Evolutionary conservation across 2,329 filamentous ascomycete genomes (phyloP).

Genomic region (Cordyceps tenuipes): DNA sequence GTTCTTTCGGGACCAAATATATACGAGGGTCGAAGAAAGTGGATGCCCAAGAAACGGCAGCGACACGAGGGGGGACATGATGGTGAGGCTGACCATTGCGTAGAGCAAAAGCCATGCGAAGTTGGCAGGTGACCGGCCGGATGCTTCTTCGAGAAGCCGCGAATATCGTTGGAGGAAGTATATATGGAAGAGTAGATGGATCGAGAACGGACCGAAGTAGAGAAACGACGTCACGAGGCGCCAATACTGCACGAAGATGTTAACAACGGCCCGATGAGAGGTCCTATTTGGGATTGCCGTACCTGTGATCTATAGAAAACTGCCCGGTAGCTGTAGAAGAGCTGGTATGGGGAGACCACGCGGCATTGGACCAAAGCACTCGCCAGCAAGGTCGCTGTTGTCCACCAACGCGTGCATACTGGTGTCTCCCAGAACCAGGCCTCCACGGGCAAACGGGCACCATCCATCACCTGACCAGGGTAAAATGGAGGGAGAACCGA

Average conservation of each 20-base stretch:
- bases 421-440: conserved; percentile 99
- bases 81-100: conserved; percentile 68
- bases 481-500: background rate
- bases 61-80: conserved; percentile 76
- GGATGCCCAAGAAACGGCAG: conserved; percentile 94
- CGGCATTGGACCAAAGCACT: conserved; percentile 89
- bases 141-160: conserved; percentile 86
- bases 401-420: conserved; percentile 93
- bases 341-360: conserved; percentile 84
- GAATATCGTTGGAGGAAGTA: conserved; percentile 98
- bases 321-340: conserved; percentile 92
- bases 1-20: conserved; percentile 95
- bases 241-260: conserved; percentile 65
- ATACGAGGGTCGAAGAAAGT: conserved; percentile 85
- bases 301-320: conserved; percentile 92
- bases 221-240: conserved; percentile 91
- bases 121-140: conserved; percentile 82
- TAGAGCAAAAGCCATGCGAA: conserved; percentile 94
- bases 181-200: conserved; percentile 94
- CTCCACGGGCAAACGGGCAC: conserved; percentile 69
- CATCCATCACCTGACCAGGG: conserved; percentile 55
- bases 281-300: conserved; percentile 13
- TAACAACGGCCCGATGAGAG: conserved; percentile 9
- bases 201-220: conserved; percentile 89
- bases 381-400: conserved; percentile 78